These are phyloP conservation scores for Backusella circina DNA, from an alignment of 192 early-diverging fungal species.

Conservation along the genomic window DNA sequence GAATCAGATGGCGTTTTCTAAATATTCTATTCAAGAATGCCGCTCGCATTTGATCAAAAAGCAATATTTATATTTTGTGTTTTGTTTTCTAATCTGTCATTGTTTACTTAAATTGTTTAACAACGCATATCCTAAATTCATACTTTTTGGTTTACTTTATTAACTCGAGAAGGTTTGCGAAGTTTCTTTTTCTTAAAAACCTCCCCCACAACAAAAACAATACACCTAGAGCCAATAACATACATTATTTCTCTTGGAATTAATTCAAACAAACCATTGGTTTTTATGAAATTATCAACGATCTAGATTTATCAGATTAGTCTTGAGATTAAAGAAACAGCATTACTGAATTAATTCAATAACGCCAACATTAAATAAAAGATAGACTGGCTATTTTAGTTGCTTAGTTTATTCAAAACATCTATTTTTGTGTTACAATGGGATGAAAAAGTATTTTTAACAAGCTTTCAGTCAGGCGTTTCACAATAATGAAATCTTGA, in stretches of 20 bases:
- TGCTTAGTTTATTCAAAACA: background rate
- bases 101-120: background rate
- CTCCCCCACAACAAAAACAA: background rate
- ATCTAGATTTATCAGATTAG: background rate
- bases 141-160: background rate
- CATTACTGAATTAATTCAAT: background rate
- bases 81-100: background rate
- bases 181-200: background rate
- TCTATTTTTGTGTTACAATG: background rate
- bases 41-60: background rate
- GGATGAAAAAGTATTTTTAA: no score
- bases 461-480: background rate
- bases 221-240: background rate
- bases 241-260: background rate
- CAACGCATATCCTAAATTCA: background rate
- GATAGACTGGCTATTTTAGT: background rate
- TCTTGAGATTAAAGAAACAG: background rate
- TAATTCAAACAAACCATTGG: background rate
- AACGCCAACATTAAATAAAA: background rate
- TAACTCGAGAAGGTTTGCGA: background rate
- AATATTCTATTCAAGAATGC: background rate
- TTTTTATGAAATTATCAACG: background rate
- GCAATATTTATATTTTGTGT: background rate
- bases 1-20: background rate
- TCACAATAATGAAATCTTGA: background rate